phyloP scores from a whole-genome alignment of 2,329 filamentous ascomycete species.

The Talaromyces sp. region DNA sequence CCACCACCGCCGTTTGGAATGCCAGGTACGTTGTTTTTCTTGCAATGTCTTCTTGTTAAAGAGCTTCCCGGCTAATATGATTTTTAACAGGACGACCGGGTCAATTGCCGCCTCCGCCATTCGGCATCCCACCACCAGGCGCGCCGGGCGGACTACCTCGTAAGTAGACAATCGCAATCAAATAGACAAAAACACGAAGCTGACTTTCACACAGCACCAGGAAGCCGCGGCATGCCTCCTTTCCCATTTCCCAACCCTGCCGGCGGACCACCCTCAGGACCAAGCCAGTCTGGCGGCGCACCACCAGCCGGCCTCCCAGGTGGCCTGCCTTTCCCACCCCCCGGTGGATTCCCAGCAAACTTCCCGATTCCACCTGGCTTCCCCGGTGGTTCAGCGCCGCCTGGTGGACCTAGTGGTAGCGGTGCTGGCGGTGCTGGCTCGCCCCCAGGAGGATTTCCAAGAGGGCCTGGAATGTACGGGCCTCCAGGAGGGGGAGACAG shows the following conservation, averaged over 20 bases:
- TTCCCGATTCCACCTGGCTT: slow-evolving; percentile 33
- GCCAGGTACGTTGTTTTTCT: slow-evolving; percentile 46
- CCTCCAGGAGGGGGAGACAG: slow-evolving; percentile 17
- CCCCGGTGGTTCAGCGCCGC: slow-evolving; percentile 28
- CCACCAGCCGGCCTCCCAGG: slow-evolving; percentile 6
- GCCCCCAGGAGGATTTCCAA: slow-evolving; percentile 15
- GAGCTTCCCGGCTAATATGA: not conserved
- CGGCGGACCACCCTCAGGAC: slow-evolving; percentile 15
- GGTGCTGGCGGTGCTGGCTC: slow-evolving; percentile 15
- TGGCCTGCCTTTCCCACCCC: slow-evolving; percentile 32
- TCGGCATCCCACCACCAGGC: slow-evolving; percentile 45
- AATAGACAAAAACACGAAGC: too few species aligned
- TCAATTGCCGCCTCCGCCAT: slow-evolving; percentile 54
- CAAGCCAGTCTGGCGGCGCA: not conserved
- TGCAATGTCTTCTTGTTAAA: too few species aligned
- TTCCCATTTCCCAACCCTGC: slow-evolving; percentile 46
- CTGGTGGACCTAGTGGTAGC: slow-evolving; percentile 21
- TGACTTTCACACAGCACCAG: slow-evolving; percentile 41
- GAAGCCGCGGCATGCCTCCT: slow-evolving; percentile 46
- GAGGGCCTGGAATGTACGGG: slow-evolving; percentile 6
- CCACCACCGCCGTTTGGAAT: slow-evolving; percentile 54
- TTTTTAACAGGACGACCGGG: slow-evolving; percentile 27
- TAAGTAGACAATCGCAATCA: slow-evolving; percentile 37
- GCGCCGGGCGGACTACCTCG: slow-evolving; percentile 44
- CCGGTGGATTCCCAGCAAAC: slow-evolving; percentile 38